Conservation (phyloP, 352 stramenopile species). For the Pythium insidiosum region DNA sequence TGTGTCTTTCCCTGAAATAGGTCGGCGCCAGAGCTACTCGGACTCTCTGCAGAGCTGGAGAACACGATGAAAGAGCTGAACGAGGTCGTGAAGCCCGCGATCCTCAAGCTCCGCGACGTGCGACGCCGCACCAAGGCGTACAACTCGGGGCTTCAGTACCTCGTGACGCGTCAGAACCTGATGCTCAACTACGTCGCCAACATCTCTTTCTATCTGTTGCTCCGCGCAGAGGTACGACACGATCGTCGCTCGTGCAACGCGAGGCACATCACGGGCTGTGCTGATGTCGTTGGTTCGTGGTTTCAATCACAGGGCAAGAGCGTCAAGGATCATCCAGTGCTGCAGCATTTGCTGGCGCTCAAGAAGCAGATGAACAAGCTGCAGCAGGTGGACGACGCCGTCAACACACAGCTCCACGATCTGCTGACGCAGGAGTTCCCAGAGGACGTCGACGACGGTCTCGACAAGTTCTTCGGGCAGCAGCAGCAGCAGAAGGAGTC, state of each 20-base stretch:
- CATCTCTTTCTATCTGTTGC: constrained; percentile 82
- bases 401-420: constrained; percentile 55
- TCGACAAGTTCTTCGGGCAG: constrained; percentile 62
- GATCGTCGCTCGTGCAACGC: too few relatives aligned
- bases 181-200: constrained; percentile 82
- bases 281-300: background rate
- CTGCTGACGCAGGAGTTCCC: constrained; percentile 62
- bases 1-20: constrained; percentile 13
- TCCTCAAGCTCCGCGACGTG: constrained; percentile 65
- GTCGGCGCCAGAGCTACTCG: constrained; percentile 63
- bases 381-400: constrained; percentile 35
- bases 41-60: constrained; percentile 60
- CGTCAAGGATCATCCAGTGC: constrained; percentile 67
- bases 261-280: too few relatives aligned
- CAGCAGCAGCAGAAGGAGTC: constrained; percentile 18
- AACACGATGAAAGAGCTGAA: constrained; percentile 54
- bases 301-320: constrained; percentile 36
- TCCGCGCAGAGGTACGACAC: constrained; percentile 42
- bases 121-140: constrained; percentile 42
- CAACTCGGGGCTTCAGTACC: constrained; percentile 63
- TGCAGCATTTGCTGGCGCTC: constrained; percentile 63
- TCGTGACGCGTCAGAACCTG: constrained; percentile 74
- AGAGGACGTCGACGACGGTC: constrained; percentile 42
- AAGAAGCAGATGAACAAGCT: constrained; percentile 76
- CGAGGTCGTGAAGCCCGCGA: constrained; percentile 54